Base-by-base conservation (phyloP, 2,329 filamentous ascomycete species). In the Pseudodiploospora longispora region DNA sequence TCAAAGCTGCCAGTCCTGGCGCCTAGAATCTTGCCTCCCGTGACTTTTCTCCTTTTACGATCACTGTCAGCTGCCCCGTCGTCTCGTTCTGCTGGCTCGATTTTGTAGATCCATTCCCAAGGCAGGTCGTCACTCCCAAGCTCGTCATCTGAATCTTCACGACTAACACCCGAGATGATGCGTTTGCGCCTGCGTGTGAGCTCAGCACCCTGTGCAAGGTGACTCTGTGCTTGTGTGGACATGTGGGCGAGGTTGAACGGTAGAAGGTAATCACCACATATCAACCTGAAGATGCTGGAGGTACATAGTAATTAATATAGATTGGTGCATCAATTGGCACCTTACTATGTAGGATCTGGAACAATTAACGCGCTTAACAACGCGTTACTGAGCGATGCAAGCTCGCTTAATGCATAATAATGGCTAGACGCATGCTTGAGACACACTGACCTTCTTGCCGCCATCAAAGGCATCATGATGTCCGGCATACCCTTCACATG, bases 91-190 rank as follows among this genome's bases (percentile, higher is more conserved):
- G 57, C 40, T 10, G 51, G 49, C 6, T 71, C 72, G 36, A 50
- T 53, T 38, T 58, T 58, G 63, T 91, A 89, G 37, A 91, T 76
- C 85, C 85, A 91, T 66, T 87, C 76, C 87, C 87, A 93, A 0
- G 82, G 78, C 38, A 75, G 67, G 55, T 88, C 85, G 40, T 86
- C 81, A 32, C 76, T 71, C 29, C 81, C 84, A 27, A 94, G 76
- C 62, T 95, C 91, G 63, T 95, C 89, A 61, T 95, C 89, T 0
- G 87, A 94, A 60, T 95, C 85, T 49, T 93, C 86, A 55, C 85
- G 75, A 6, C 71, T 66, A 8, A 89, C 72, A 30, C 82, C 83
- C 63, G 79, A 50, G 7, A 49, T 44, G 3, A 37, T 38, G 37
- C 53, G 49, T 30, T 51, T 54, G 5, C 42, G 49, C 27, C 55